These are phyloP conservation scores for Globisporangium radiosum DNA, from an alignment of 352 stramenopile species.

Conservation along the genomic window DNA sequence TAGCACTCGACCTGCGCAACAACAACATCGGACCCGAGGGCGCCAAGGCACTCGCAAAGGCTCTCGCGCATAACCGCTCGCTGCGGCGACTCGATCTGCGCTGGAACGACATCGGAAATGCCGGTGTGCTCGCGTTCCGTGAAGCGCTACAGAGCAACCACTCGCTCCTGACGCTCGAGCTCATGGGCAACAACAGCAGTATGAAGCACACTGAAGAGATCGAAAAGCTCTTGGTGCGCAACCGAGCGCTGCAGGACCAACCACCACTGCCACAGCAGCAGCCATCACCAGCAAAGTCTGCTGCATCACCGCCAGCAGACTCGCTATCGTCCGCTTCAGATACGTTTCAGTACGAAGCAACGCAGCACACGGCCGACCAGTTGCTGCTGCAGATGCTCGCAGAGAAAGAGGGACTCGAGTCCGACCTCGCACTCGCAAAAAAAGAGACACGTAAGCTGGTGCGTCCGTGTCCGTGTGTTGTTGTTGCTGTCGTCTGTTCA, in stretches of 20 bases:
- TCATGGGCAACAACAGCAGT: constrained; percentile 76
- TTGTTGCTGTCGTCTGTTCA: neutral
- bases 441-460: constrained; percentile 47
- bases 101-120: constrained; percentile 78
- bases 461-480: neutral
- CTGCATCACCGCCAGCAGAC: neutral
- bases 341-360: neutral
- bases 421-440: constrained; percentile 26
- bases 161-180: constrained; percentile 47
- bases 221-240: constrained; percentile 45
- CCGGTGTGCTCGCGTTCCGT: constrained; percentile 60
- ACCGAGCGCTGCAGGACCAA: constrained; percentile 37
- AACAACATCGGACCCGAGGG: constrained; percentile 78
- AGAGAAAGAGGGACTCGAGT: constrained; percentile 61
- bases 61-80: constrained; percentile 51
- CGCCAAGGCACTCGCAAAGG: constrained; percentile 49
- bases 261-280: neutral
- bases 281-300: neutral
- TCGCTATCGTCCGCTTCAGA: neutral
- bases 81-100: constrained; percentile 71
- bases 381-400: constrained; percentile 57
- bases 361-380: constrained; percentile 28
- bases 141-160: constrained; percentile 69
- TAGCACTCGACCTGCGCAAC: constrained; percentile 75
- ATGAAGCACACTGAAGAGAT: constrained; percentile 66